Percentiles rank a stretch among this genome's conserved stretches.
Evolutionary conservation across 2,329 filamentous ascomycete genomes (phyloP).

Genomic region (Hymenoscyphus infarciens): DNA sequence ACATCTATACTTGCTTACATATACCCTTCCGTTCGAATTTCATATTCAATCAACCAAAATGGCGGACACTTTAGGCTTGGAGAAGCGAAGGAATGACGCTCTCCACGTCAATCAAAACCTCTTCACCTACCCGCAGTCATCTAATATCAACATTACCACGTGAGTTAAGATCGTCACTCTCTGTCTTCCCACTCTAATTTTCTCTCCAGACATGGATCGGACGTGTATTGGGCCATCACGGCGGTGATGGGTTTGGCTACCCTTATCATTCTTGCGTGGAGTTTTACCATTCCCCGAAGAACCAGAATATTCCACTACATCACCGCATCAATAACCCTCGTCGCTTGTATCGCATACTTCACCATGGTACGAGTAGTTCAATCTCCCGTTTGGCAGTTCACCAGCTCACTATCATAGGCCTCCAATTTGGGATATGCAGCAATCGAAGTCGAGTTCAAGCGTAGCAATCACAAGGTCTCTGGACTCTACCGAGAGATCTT

Average conservation of each 20-base stretch:
- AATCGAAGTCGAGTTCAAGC: slow-evolving; percentile 57
- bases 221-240: slow-evolving; percentile 61
- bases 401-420: no score
- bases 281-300: slow-evolving; percentile 49
- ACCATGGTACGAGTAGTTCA: no score
- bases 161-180: background rate
- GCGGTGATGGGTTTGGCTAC: slow-evolving; percentile 55
- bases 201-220: slow-evolving; percentile 46
- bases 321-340: slow-evolving; percentile 54
- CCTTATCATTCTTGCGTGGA: slow-evolving; percentile 50
- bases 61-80: background rate
- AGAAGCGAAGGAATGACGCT: slow-evolving; percentile 19
- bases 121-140: slow-evolving; percentile 30
- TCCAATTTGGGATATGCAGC: slow-evolving; percentile 61
- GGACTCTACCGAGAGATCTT: slow-evolving; percentile 60
- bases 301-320: slow-evolving; percentile 64
- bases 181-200: background rate
- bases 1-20: no score
- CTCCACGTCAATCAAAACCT: slow-evolving; percentile 26
- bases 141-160: slow-evolving; percentile 54
- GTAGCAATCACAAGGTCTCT: slow-evolving; percentile 41
- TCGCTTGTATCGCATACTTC: slow-evolving; percentile 62
- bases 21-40: background rate
- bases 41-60: background rate
- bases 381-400: no score